These are phyloP conservation scores for Lecanosticta acicola DNA, from an alignment of 2,329 filamentous ascomycete species.

Conservation along the genomic window DNA sequence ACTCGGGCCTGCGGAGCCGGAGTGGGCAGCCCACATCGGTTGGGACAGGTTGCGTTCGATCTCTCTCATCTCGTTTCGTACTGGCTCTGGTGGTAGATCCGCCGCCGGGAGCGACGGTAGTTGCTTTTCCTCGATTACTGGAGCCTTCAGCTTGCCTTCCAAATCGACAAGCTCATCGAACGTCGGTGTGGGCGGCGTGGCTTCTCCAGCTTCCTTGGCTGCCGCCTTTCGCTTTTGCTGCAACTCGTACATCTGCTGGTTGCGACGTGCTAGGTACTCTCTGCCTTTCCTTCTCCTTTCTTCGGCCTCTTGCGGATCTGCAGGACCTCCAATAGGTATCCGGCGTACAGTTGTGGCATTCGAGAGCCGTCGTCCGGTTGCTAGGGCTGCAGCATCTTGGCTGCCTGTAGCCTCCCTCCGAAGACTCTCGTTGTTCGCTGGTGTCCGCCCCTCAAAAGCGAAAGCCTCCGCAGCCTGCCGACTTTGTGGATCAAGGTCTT, in stretches of 20 bases:
- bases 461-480: constrained; percentile 33
- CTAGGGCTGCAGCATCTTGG: constrained; percentile 30
- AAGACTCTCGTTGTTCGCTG: constrained; percentile 28
- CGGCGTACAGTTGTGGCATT: constrained; percentile 24
- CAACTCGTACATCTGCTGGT: constrained; percentile 32
- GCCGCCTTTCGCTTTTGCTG: constrained; percentile 25
- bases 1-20: constrained; percentile 20
- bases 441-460: constrained; percentile 32
- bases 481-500: constrained; percentile 51
- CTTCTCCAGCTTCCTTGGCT: constrained; percentile 11
- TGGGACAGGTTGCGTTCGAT: constrained; percentile 22
- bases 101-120: constrained; percentile 16
- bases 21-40: constrained; percentile 17
- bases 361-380: constrained; percentile 30
- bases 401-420: constrained; percentile 29
- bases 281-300: constrained; percentile 32
- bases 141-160: constrained; percentile 26
- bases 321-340: constrained; percentile 27
- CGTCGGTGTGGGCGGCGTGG: constrained; percentile 23
- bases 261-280: constrained; percentile 33
- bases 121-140: constrained; percentile 12
- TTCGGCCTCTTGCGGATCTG: constrained; percentile 29
- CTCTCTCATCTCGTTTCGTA: constrained; percentile 22
- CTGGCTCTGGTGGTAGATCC: constrained; percentile 17
- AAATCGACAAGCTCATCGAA: constrained; percentile 32